Evolutionary conservation across 2,329 filamentous ascomycete species (phyloP), one percentile per base, ranked within the genome.

Genomic region (Verticillium tricorpus): DNA sequence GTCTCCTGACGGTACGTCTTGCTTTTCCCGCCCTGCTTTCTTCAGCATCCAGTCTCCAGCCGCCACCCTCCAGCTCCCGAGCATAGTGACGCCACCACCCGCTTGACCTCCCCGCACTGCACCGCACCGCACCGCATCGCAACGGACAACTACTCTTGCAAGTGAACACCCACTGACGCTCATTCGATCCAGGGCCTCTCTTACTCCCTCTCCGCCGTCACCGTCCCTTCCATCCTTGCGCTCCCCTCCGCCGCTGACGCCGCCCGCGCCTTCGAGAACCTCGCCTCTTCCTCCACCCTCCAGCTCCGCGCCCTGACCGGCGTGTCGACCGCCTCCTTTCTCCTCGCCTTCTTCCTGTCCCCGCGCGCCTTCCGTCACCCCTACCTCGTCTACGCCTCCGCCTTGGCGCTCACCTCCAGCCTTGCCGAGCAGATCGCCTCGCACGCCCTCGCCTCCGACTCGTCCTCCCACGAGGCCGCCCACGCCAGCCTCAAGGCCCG

Each of bases 361-460:
- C 90, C 93, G 0, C 83, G 86, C 31, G 84, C 87, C 61, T 83
- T 85, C 68, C 88, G 90, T 72, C 94, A 98, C 73, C 94, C 94
- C 0, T 98, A 97, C 73, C 87, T 97, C 31, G 77, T 97, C 63
- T 97, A 95, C 87, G 92, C 92, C 15, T 87, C 88, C 2, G 77
- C 92, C 31, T 83, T 93, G 62, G 85, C 88, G 54, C 80, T 83
- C 45, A 78, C 90, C 45, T 86, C 90, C 55, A 82, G 83, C 25
- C 78, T 85, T 55, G 80, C 79, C 52, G 81, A 83, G 61, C 72
- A 76, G 28, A 69, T 86, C 50, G 75, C 82, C 17, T 80, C 83
- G 1, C 75, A 75, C 63, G 68, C 82, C 63, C 74, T 77, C 55
- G 63, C 65, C 37, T 15, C 69, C 69, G 60, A 67, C 69, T 59